Conservation (phyloP, 2,329 filamentous ascomycete genomes). For the Amphichorda felina region DNA sequence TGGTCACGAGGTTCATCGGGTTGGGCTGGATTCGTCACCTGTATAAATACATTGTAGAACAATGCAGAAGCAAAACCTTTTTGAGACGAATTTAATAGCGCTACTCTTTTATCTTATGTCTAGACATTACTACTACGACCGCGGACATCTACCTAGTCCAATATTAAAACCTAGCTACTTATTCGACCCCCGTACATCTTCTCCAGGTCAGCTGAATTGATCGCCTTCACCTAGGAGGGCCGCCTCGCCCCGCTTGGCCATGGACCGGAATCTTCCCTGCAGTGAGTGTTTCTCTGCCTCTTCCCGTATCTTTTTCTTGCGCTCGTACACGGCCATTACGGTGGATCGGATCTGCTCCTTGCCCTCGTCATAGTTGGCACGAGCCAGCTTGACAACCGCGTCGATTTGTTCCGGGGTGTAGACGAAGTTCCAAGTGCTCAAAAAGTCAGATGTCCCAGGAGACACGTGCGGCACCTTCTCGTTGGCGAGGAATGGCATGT, state of each 20-base stretch:
- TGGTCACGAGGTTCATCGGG: too few relatives aligned
- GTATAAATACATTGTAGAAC: conserved; percentile 27
- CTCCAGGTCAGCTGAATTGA: conserved; percentile 53
- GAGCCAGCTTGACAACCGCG: conserved; percentile 66
- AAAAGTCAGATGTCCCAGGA: conserved; percentile 70
- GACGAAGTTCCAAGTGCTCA: conserved; percentile 97
- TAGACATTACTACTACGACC: conserved; percentile 11
- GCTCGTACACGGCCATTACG: conserved; percentile 81
- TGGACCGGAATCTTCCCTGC: conserved; percentile 28
- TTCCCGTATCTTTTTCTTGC: conserved; percentile 63
- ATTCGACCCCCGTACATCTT: neutral
- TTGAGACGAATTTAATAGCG: conserved; percentile 5
- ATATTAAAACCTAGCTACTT: neutral
- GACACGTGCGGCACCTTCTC: conserved; percentile 70
- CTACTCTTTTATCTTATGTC: neutral
- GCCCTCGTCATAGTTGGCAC: conserved; percentile 79
- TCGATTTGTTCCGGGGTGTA: conserved; percentile 90
- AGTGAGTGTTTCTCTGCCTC: conserved; percentile 31
- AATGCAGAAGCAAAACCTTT: conserved; percentile 13
- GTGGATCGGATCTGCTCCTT: conserved; percentile 65
- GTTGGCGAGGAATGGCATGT: conserved; percentile 83
- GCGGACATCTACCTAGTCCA: too few relatives aligned
- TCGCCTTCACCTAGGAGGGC: conserved; percentile 50
- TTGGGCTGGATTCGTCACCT: conserved; percentile 6
- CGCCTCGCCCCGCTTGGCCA: conserved; percentile 36